These are phyloP conservation scores for Penicillium glabrum DNA, from an alignment of 2,329 filamentous ascomycete genomes.

Conservation along the genomic window DNA sequence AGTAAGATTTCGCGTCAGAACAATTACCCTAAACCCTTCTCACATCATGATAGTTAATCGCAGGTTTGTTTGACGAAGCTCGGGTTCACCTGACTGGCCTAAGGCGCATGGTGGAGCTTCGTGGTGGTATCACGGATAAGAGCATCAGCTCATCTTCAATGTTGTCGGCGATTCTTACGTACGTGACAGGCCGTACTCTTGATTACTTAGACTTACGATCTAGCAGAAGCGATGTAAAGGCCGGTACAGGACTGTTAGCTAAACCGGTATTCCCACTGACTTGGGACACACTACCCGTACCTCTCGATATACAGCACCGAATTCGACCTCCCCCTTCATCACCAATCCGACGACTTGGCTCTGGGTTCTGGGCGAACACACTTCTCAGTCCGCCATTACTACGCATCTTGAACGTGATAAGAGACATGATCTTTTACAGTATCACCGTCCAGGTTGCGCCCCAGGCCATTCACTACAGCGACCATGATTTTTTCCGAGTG, in stretches of 20 bases:
- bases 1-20: constrained; percentile 22
- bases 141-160: constrained; percentile 26
- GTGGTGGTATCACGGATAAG: constrained; percentile 31
- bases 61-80: constrained; percentile 40
- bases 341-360: constrained; percentile 24
- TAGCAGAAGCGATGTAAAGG: constrained; percentile 34
- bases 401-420: constrained; percentile 25
- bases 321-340: constrained; percentile 30
- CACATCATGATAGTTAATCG: constrained; percentile 30
- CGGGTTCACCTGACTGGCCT: constrained; percentile 40
- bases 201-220: background rate
- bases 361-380: constrained; percentile 27
- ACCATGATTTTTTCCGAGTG: constrained; percentile 34
- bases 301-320: constrained; percentile 25
- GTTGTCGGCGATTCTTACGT: constrained; percentile 31
- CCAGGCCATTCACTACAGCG: constrained; percentile 19
- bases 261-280: constrained; percentile 36
- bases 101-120: constrained; percentile 38
- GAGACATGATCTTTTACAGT: constrained; percentile 36
- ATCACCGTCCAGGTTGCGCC: constrained; percentile 25
- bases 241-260: constrained; percentile 33
- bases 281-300: constrained; percentile 33
- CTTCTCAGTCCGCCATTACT: constrained; percentile 30
- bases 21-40: background rate
- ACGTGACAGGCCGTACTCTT: constrained; percentile 2